Evolutionary conservation across 108 stramenopile genomes (phyloP), one percentile per base, ranked within the genome.

Genomic region (Fragilariopsis cylindrus): DNA sequence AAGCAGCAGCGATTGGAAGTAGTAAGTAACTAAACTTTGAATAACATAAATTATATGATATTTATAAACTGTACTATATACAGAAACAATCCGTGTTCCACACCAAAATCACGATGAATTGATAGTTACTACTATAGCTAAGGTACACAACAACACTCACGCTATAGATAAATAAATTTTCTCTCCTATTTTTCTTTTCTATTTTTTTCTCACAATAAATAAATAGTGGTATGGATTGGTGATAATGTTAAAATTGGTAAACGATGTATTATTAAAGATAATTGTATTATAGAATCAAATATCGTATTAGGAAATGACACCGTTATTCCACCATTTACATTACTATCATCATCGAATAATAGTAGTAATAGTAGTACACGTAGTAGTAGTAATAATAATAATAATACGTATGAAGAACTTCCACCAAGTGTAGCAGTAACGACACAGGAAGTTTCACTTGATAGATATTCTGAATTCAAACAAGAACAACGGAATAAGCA

Each of bases 271-370:
- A 57, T 88, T 68, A 88, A 88, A 69, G 87, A 88, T 74, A 69
- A 70, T 49, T 81, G 79, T 65, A 53, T 73, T 47, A 74, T 88
- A 57, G 87, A 81, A 78, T 45, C 47, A 9, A 53, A 68, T 48
- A 65, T 75, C 5, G 48, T 53, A 4, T 16, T 88, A 30, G 80
- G 74, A 11, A 60, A 19, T 49, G 87, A 85, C 72, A 83, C 82
- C 6, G 84, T 88, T 1, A 69, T 88, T 60, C 87, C 87, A 5
- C 87, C 87, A 56, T 88, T 88, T 79, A 78, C 87, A 16, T 69
- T 80, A 16, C 67, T 86, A 71, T 62, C 79, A 40, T 30, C 30
- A 30, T 30, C 30, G 30, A 30, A 30, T 30, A 30, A 30, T 30
- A 30, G 30, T 30, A 30, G 30, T 30, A 30, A 30, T 30, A 30